Evolutionary conservation across 1,284 basidiomycete species (phyloP).

Genomic region (Jaminaea rosea): DNA sequence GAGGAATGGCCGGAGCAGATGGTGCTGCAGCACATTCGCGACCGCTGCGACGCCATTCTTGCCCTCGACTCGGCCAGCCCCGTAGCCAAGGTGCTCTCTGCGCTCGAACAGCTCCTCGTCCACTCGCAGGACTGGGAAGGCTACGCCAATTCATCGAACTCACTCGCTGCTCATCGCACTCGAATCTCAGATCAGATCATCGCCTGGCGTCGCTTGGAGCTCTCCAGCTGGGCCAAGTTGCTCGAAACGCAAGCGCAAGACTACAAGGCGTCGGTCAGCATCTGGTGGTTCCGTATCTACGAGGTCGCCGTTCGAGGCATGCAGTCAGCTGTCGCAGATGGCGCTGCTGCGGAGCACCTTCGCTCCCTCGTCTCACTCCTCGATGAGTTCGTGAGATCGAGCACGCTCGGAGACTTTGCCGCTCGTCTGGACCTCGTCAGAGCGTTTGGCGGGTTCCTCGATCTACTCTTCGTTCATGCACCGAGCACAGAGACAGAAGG

Average conservation of each 20-base stretch:
- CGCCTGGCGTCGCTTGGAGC: slow-evolving; percentile 79
- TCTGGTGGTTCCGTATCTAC: slow-evolving; percentile 90
- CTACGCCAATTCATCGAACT: slow-evolving; percentile 79
- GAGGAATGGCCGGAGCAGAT: slow-evolving; percentile 93
- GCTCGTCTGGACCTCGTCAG: slow-evolving; percentile 63
- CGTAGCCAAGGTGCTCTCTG: slow-evolving; percentile 72
- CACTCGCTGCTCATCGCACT: slow-evolving; percentile 62
- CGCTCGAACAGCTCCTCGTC: slow-evolving; percentile 73
- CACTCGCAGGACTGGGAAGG: slow-evolving; percentile 96
- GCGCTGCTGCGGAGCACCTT: slow-evolving; percentile 54
- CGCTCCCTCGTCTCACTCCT: slow-evolving; percentile 66
- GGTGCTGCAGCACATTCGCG: slow-evolving; percentile 75
- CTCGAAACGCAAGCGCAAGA: slow-evolving; percentile 53
- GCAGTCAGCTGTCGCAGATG: slow-evolving; percentile 28
- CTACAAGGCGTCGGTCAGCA: slow-evolving; percentile 52
- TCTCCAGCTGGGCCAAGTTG: slow-evolving; percentile 75
- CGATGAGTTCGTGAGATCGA: slow-evolving; percentile 68
- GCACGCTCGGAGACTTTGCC: slow-evolving; percentile 73
- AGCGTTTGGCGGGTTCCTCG: slow-evolving; percentile 56
- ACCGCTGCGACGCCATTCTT: slow-evolving; percentile 66
- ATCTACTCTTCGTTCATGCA: slow-evolving; percentile 16
- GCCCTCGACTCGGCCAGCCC: slow-evolving; percentile 62
- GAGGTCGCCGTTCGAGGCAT: slow-evolving; percentile 59
- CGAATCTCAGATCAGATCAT: slow-evolving; percentile 68
- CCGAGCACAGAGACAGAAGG: slow-evolving; percentile 17